These are phyloP conservation scores for Candida nitratophila DNA, from an alignment of 805 yeast species.

Conservation along the genomic window DNA sequence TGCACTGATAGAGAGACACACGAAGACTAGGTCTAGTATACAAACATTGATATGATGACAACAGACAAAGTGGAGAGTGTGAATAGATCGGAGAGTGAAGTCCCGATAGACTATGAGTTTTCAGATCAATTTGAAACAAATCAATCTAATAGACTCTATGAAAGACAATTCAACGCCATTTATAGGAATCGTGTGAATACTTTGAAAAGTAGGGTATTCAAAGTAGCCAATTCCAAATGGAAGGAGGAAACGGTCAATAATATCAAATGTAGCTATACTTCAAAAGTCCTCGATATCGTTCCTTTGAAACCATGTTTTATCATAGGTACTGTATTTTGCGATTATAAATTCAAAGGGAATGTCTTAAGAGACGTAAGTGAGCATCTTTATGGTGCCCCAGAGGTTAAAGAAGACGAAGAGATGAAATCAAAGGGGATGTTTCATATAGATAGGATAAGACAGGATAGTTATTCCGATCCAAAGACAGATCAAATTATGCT, in stretches of 20 bases:
- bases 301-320: conserved; percentile 68
- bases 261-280: conserved; percentile 22
- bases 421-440: not conserved
- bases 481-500: conserved; percentile 57
- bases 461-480: conserved; percentile 45
- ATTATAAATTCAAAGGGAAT: conserved; percentile 79
- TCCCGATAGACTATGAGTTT: conserved; percentile 6
- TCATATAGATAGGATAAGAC: conserved; percentile 22
- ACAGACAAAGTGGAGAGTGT: not conserved
- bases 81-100: conserved; percentile 9
- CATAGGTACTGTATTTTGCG: conserved; percentile 80
- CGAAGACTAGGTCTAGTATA: too few relatives aligned
- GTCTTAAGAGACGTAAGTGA: conserved; percentile 74
- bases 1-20: too few relatives aligned
- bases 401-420: conserved; percentile 12
- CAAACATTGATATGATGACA: too few relatives aligned
- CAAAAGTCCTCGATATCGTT: conserved; percentile 55
- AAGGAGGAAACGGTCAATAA: conserved; percentile 32
- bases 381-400: conserved; percentile 44
- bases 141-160: conserved; percentile 32
- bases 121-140: conserved; percentile 8
- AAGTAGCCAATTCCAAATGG: conserved; percentile 36
- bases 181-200: conserved; percentile 46
- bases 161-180: conserved; percentile 50
- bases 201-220: conserved; percentile 39